Conservation (phyloP, 2,329 filamentous ascomycete genomes). For the Nothophaeocryptopus gaeumannii region DNA sequence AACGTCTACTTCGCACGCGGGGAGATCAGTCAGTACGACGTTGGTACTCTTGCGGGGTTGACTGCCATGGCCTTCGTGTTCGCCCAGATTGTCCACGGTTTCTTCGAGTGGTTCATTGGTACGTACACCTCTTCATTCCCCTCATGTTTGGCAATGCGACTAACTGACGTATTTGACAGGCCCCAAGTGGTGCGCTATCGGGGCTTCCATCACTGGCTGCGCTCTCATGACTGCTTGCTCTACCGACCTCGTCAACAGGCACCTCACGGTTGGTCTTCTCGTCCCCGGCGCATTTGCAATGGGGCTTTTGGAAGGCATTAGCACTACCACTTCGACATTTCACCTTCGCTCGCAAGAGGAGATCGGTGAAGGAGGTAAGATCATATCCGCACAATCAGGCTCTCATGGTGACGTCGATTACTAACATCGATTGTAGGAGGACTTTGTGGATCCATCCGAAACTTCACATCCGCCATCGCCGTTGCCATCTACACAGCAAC, state of each 20-base stretch:
- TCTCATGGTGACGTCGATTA: too few species aligned
- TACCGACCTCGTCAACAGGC: not conserved
- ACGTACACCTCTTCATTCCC: too few species aligned
- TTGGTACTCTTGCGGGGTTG: constrained; percentile 1
- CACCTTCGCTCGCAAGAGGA: constrained; percentile 5
- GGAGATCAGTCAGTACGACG: constrained; percentile 5
- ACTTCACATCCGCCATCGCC: constrained; percentile 34
- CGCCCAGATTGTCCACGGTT: constrained; percentile 1
- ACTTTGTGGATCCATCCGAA: constrained; percentile 5
- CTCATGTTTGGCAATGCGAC: too few species aligned
- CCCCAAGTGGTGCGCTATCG: constrained; percentile 1
- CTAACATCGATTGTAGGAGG: not conserved
- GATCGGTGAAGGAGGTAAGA: constrained; percentile 11
- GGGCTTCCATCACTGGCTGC: not conserved
- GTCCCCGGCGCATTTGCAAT: not conserved
- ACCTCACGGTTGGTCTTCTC: constrained; percentile 1
- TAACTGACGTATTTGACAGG: not conserved
- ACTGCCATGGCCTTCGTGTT: constrained; percentile 3
- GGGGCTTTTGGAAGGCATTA: not conserved
- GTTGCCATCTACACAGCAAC: constrained; percentile 39
- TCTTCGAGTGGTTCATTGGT: constrained; percentile 1
- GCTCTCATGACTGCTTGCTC: constrained; percentile 2
- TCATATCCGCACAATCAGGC: too few species aligned
- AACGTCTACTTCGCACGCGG: constrained; percentile 2
- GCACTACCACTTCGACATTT: not conserved